A percentile compares a stretch with the other conserved stretches of the same genome.
Evolutionary conservation across 2,329 filamentous ascomycete species (phyloP).

Genomic region (Rutstroemia sp.): DNA sequence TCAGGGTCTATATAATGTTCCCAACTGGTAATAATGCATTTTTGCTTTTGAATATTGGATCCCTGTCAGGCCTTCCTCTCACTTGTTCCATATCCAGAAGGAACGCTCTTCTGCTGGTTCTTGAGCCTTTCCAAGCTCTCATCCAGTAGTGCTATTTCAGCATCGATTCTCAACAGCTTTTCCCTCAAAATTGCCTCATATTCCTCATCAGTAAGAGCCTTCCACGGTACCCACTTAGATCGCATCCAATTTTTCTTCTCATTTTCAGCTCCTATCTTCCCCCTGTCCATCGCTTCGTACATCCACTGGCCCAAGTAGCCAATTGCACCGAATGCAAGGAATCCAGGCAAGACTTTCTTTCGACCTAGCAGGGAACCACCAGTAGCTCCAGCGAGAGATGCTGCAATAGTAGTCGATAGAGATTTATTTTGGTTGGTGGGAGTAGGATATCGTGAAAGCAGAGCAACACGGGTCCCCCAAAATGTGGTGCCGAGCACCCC

Average conservation of each 20-base stretch:
- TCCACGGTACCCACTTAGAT: slow-evolving; percentile 66
- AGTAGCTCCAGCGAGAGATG: slow-evolving; percentile 60
- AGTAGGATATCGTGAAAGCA: slow-evolving; percentile 38
- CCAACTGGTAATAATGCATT: no score
- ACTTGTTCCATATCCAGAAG: neutral
- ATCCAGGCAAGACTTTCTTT: slow-evolving; percentile 46
- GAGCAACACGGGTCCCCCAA: slow-evolving; percentile 47
- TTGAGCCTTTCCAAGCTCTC: slow-evolving; percentile 53
- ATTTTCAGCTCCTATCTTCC: slow-evolving; percentile 4
- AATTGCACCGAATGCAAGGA: slow-evolving; percentile 50
- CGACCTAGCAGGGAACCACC: slow-evolving; percentile 53
- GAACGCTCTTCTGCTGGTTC: slow-evolving; percentile 5
- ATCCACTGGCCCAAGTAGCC: slow-evolving; percentile 49
- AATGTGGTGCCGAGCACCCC: slow-evolving; percentile 70
- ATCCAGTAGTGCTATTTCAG: slow-evolving; percentile 70
- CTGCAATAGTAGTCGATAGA: slow-evolving; percentile 62
- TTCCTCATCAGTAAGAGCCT: slow-evolving; percentile 61
- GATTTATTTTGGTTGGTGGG: slow-evolving; percentile 52
- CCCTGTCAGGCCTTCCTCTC: neutral
- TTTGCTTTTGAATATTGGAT: no score
- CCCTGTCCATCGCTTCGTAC: slow-evolving; percentile 44
- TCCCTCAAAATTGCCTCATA: slow-evolving; percentile 65
- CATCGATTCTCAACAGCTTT: slow-evolving; percentile 63
- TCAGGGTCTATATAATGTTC: neutral
- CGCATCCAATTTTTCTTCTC: slow-evolving; percentile 37